Percentiles rank a stretch among this genome's conserved stretches.
Evolutionary conservation across 371 early-diverging fungal genomes (phyloP).

Genomic region (Mortierella sp.): DNA sequence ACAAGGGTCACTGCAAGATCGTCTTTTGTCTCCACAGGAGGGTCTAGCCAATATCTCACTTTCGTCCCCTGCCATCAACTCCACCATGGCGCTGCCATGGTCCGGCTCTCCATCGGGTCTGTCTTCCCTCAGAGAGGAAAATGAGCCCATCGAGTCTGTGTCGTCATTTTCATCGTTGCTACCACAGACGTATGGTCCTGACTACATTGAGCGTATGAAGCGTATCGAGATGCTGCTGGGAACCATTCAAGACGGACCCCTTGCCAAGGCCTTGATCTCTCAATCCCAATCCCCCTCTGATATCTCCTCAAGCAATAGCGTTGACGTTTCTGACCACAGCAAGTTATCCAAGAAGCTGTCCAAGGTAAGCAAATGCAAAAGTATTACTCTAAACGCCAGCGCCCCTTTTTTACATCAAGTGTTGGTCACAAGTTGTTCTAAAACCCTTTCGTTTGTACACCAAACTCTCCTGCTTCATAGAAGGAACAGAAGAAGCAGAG

Average conservation of each 20-base stretch:
- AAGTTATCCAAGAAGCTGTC: constrained; percentile 16
- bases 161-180: not conserved
- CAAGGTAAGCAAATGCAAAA: constrained; percentile 18
- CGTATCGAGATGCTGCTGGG: constrained; percentile 42
- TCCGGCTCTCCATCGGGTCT: not conserved
- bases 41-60: constrained; percentile 32
- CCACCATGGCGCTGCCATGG: not conserved
- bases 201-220: constrained; percentile 50
- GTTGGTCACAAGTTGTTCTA: not conserved
- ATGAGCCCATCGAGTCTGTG: not conserved
- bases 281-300: constrained; percentile 11
- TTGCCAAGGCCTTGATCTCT: constrained; percentile 28
- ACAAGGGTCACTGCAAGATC: constrained; percentile 13
- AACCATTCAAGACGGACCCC: constrained; percentile 25
- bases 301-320: not conserved
- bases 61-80: constrained; percentile 18
- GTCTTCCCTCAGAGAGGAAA: constrained; percentile 8
- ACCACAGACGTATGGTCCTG: not conserved
- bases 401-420: not conserved
- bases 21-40: constrained; percentile 31
- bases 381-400: not conserved
- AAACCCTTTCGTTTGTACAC: not conserved
- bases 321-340: not conserved
- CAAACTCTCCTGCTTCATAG: not conserved
- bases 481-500: constrained; percentile 23